Evolutionary conservation across 768 basidiomycete genomes (phyloP), one percentile per base, ranked within the genome.

Genomic region (Psilocybe azurescens): DNA sequence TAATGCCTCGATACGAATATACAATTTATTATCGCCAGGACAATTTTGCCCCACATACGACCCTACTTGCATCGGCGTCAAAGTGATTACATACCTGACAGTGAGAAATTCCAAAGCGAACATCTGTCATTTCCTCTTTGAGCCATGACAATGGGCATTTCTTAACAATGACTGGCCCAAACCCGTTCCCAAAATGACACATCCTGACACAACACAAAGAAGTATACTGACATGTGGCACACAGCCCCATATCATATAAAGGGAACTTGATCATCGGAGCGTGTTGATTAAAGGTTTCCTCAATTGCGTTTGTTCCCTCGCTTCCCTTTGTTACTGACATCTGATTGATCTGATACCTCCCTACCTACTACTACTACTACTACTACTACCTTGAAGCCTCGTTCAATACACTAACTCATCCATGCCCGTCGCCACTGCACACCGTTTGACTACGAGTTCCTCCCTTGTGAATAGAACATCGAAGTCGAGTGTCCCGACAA

Each of bases 111-210:
- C 10, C 41, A 16, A 16, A 13, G 41, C 5, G 41, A 44, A 13
- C 41, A 44, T 44, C 14, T 44, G 14, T 38, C 38, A 59, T 57
- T 60, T 38, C 63, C 59, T n/a, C 44, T 60, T 56, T 56, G 51
- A 41, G 62, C 53, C 29, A 41, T 55, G 57, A 62, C 57, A 58
- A 62, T 62, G 60, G 51, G 7, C 48, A 36, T 52, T 55, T 46
- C 36, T 60, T 41, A 39, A 30, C 41, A 39, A 56, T 30, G 41
- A 57, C 44, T 57, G 56, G 55, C 41, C 54, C 44, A 24, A 60
- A n/a, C n/a, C 8, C 39, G 32, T 50, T 56, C 47, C 33, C 60
- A 29, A 32, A 61, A 53, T 49, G 30, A 51, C 48, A 29, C 52
- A 60, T 50, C 20, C 51, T 8, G 48, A 57, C 44, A 62, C 28